Evolutionary conservation across 1,284 basidiomycete species (phyloP), one percentile per base, ranked within the genome.

Genomic region (Gomphus bonarii): DNA sequence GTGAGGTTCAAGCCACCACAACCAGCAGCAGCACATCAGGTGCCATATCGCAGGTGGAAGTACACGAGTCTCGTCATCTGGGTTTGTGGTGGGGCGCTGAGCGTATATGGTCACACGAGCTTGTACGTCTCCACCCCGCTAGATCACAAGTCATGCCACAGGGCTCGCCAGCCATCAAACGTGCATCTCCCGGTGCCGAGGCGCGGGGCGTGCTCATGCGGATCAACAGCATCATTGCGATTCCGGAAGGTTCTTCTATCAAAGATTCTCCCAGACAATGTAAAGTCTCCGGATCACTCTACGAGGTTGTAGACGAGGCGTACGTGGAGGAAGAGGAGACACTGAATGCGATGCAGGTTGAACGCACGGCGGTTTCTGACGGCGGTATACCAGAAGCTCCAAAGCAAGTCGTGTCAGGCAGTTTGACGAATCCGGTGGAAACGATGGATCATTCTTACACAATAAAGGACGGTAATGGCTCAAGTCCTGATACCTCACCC

Each of bases 41-140:
- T 60, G 62, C 58, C 58, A 67, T 22, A 33, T 57, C 44, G 22
- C 49, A 35, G 8, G 25, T 53, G 9, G 50, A 52, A 36, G 63
- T 76, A 28, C 70, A 67, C 0, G 82, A 85, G 63, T 75, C 69
- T 38, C 75, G 80, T 40, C 88, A 79, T 67, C 88, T 93, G 67
- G 91, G 91, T 0, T 65, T 93, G 12, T 94, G 88, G 88, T 89
- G 86, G 84, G 91, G 91, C 9, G 79, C 84, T 0, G 91, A 94
- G 66, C 79, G 88, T n/a, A 85, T 94, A 56, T 94, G 91, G 91
- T 72, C 78, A 8, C 87, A 88, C 59, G 91, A 94, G 61, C 77
- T 93, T 55, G 81, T 93, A 25, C 79, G 90, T n/a, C 71, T 94
- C 50, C 87, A 88, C 63, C 68, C 85, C 35, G 76, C 81, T 1